A percentile compares a stretch with the other conserved stretches of the same genome.
Evolutionary conservation across 441 rosid species (phyloP).

Genomic region (Erodium moschatum): DNA sequence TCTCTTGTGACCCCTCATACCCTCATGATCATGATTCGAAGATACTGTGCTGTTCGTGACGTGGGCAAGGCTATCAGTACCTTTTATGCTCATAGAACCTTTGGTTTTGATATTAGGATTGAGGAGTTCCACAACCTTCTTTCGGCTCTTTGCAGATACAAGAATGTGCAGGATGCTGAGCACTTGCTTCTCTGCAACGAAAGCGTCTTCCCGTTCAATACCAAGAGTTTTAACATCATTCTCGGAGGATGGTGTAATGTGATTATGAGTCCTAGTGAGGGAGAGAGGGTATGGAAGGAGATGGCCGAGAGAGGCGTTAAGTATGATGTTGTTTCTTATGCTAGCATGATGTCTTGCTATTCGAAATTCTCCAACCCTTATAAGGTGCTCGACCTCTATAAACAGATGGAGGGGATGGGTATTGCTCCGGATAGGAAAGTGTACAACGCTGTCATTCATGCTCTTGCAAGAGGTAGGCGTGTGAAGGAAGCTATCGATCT

Average conservation of each 20-base stretch:
- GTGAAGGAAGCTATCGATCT: constrained; percentile 55
- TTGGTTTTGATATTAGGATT: constrained; percentile 50
- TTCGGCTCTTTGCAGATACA: constrained; percentile 83
- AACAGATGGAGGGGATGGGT: constrained; percentile 47
- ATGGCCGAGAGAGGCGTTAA: constrained; percentile 54
- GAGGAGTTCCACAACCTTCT: constrained; percentile 82
- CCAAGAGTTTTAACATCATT: constrained; percentile 75
- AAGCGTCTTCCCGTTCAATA: constrained; percentile 50
- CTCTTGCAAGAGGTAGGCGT: constrained; percentile 65
- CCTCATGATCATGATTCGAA: constrained; percentile 76
- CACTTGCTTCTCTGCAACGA: constrained; percentile 73
- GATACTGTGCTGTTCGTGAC: constrained; percentile 78
- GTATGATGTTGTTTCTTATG: constrained; percentile 64
- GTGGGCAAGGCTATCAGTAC: constrained; percentile 79
- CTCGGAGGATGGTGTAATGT: constrained; percentile 87
- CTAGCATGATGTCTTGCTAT: constrained; percentile 64
- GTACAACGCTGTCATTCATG: constrained; percentile 69
- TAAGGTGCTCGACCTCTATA: constrained; percentile 59
- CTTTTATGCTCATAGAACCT: constrained; percentile 59
- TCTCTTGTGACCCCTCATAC: constrained; percentile 71
- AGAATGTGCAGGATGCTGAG: constrained; percentile 92
- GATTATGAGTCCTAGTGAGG: constrained; percentile 62
- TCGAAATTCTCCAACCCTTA: constrained; percentile 60
- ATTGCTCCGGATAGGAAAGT: constrained; percentile 77
- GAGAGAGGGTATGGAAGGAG: constrained; percentile 75